These are phyloP conservation scores for Aspergillus piperis DNA, from an alignment of 2,329 filamentous ascomycete species.

Conservation along the genomic window DNA sequence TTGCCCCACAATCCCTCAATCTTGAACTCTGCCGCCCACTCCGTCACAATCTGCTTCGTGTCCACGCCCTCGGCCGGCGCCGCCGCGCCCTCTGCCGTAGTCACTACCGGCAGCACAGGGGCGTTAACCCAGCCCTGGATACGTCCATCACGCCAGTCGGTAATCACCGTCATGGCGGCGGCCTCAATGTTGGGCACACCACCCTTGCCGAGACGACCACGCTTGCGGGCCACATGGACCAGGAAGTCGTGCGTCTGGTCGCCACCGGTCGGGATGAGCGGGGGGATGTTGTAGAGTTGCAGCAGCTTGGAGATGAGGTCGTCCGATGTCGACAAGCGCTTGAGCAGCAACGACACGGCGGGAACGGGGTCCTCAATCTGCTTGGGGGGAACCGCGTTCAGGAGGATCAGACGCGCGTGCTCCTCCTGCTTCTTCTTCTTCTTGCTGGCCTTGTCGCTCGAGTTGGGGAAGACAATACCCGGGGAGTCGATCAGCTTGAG, in stretches of 20 bases:
- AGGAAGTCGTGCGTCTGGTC: conserved; percentile 88
- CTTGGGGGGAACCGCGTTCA: conserved; percentile 90
- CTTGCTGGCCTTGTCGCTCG: conserved; percentile 43
- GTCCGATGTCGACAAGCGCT: conserved; percentile 71
- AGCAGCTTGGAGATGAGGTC: conserved; percentile 77
- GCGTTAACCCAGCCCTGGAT: conserved; percentile 90
- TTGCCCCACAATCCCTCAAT: conserved; percentile 90
- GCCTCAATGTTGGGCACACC: conserved; percentile 85
- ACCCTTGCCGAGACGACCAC: conserved; percentile 82
- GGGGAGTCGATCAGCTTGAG: conserved; percentile 91
- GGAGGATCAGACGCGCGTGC: conserved; percentile 76
- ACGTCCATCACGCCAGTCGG: conserved; percentile 93
- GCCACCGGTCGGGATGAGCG: conserved; percentile 69
- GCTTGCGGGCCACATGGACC: conserved; percentile 90
- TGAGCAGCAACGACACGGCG: conserved; percentile 80
- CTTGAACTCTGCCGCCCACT: conserved; percentile 95
- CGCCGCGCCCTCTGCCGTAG: conserved; percentile 34
- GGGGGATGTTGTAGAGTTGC: conserved; percentile 79
- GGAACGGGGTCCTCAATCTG: conserved; percentile 91
- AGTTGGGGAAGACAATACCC: conserved; percentile 86
- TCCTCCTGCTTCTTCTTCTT: conserved; percentile 66
- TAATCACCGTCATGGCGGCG: conserved; percentile 89
- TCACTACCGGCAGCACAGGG: conserved; percentile 64
- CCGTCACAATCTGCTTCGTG: conserved; percentile 79
- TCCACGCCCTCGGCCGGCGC: conserved; percentile 57